phyloP scores from a whole-genome alignment of 2,329 filamentous ascomycete genomes.

The Scedosporium apiospermum region DNA sequence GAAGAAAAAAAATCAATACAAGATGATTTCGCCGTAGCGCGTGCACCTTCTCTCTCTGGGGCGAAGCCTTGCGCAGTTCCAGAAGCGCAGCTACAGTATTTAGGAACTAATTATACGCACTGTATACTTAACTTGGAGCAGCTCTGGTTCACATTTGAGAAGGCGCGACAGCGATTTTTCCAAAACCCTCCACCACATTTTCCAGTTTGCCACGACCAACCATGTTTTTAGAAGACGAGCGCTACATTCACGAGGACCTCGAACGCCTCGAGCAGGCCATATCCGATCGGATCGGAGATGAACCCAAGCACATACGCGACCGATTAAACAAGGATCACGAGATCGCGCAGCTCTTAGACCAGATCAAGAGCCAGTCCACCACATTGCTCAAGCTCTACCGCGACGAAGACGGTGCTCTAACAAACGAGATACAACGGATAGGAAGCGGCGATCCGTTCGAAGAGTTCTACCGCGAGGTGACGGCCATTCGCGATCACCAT shows the following conservation, averaged over 20 bases:
- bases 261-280: slow-evolving; percentile 93
- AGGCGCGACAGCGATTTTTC: not conserved
- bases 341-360: slow-evolving; percentile 73
- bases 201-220: slow-evolving; percentile 10
- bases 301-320: slow-evolving; percentile 84
- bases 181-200: not conserved
- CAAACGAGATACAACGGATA: slow-evolving; percentile 74
- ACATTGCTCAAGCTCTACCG: slow-evolving; percentile 76
- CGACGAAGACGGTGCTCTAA: slow-evolving; percentile 62
- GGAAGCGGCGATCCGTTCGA: slow-evolving; percentile 80
- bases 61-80: too few relatives aligned
- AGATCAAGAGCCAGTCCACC: slow-evolving; percentile 78
- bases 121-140: too few relatives aligned
- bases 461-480: slow-evolving; percentile 80
- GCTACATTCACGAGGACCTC: slow-evolving; percentile 90
- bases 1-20: too few relatives aligned
- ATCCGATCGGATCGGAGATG: slow-evolving; percentile 77
- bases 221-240: slow-evolving; percentile 87
- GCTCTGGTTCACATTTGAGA: too few relatives aligned
- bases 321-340: slow-evolving; percentile 87
- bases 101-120: too few relatives aligned
- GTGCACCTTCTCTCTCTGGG: too few relatives aligned
- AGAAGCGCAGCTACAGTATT: too few relatives aligned
- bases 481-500: slow-evolving; percentile 78
- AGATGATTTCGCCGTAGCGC: too few relatives aligned